Percentiles rank a stretch among this genome's conserved stretches.
Evolutionary conservation across 2,329 filamentous ascomycete species (phyloP).

Genomic region (Exophiala xenobiotica): DNA sequence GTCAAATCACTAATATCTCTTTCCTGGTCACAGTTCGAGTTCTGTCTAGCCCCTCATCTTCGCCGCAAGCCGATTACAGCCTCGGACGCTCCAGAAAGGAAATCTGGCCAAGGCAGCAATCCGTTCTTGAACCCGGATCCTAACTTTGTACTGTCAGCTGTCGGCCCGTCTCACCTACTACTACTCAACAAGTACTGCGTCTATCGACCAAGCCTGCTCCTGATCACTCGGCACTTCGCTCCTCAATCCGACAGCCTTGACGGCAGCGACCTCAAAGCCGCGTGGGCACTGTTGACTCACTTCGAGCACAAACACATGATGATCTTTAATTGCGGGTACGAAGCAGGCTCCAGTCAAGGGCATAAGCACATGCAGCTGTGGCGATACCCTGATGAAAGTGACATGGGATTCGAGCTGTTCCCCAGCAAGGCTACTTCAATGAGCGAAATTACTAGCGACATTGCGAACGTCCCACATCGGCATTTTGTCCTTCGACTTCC

Average conservation of each 20-base stretch:
- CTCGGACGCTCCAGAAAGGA: conserved; percentile 31
- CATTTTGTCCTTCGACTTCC: conserved; percentile 34
- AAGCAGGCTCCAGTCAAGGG: conserved; percentile 44
- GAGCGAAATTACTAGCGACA: conserved; percentile 21
- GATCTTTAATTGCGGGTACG: conserved; percentile 49
- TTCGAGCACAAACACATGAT: conserved; percentile 37
- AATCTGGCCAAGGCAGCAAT: conserved; percentile 22
- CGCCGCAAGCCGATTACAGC: conserved; percentile 30
- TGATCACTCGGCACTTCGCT: conserved; percentile 41
- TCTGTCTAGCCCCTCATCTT: conserved; percentile 29
- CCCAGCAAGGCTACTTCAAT: conserved; percentile 28
- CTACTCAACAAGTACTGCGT: conserved; percentile 33
- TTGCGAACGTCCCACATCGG: conserved; percentile 30
- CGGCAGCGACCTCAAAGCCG: conserved; percentile 37
- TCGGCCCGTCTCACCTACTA: conserved; percentile 29
- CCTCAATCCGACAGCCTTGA: conserved; percentile 42
- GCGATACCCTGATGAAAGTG: conserved; percentile 32
- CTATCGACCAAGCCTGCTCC: conserved; percentile 38
- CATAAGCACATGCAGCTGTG: conserved; percentile 50
- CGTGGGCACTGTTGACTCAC: conserved; percentile 38
- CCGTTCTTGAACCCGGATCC: conserved; percentile 32
- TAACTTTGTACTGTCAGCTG: conserved; percentile 26
- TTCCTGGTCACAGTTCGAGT: conserved; percentile 24
- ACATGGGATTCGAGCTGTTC: conserved; percentile 28
- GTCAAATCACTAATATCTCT: neutral